Percentiles rank a stretch among this genome's conserved stretches.
These are phyloP conservation scores for Podospora sp. DNA, from an alignment of 495 filamentous ascomycete species.

Conservation along the genomic window DNA sequence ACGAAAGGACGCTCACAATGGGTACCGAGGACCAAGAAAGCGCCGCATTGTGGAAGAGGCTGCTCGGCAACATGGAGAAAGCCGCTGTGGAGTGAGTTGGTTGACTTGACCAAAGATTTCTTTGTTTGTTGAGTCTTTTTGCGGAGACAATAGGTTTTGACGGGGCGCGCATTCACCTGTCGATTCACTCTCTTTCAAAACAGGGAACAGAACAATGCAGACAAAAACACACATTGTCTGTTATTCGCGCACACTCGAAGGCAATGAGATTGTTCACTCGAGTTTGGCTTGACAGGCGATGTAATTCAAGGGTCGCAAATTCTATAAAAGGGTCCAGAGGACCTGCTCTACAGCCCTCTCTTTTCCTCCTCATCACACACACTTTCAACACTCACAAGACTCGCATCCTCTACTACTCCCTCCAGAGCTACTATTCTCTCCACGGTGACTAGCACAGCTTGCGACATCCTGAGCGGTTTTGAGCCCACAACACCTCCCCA, in stretches of 20 bases:
- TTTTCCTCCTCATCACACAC: neutral
- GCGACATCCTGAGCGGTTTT: neutral
- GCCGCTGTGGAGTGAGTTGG: neutral
- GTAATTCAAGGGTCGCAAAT: neutral
- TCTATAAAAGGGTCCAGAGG: neutral
- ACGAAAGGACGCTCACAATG: slow-evolving; percentile 21
- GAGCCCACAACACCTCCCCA: neutral
- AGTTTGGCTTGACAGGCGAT: too few species aligned
- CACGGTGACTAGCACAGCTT: neutral
- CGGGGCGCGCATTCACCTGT: too few species aligned
- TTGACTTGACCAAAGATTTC: neutral
- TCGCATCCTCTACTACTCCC: neutral
- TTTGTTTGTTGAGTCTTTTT: too few species aligned
- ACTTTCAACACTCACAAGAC: neutral
- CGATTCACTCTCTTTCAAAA: too few species aligned
- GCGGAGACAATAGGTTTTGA: too few species aligned
- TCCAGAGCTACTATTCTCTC: too few species aligned
- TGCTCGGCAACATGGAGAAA: neutral
- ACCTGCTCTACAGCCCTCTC: neutral
- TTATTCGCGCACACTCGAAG: too few species aligned
- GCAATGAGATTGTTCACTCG: too few species aligned
- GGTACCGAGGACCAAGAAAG: slow-evolving; percentile 12
- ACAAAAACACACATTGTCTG: too few species aligned
- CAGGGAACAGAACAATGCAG: too few species aligned
- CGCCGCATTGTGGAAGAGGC: slow-evolving; percentile 12